Percentiles rank a stretch among this genome's conserved stretches.
Evolutionary conservation across 1,139 yeast species (phyloP).

Genomic region (Taphrina populina): DNA sequence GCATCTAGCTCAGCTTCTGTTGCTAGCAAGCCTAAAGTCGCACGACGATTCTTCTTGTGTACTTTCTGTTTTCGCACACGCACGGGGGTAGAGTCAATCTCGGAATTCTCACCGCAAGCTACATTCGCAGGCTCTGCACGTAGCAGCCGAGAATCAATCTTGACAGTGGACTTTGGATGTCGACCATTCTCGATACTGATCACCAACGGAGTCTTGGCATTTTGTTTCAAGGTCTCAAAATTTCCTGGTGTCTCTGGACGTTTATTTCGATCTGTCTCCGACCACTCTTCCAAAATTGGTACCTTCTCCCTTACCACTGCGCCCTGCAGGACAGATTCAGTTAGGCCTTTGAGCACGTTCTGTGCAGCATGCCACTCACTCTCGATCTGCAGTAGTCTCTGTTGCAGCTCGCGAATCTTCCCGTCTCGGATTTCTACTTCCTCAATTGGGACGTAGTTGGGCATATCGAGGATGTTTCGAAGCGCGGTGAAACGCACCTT

Average conservation of each 20-base stretch:
- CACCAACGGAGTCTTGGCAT: conserved; percentile 30
- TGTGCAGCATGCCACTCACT: conserved; percentile 30
- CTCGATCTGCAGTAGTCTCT: conserved; percentile 8
- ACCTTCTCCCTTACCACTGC: neutral
- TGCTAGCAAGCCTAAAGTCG: conserved; percentile 18
- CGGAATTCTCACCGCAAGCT: neutral
- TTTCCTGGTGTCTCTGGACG: conserved; percentile 1
- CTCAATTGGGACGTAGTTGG: conserved; percentile 27
- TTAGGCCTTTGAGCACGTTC: conserved; percentile 26
- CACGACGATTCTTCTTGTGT: conserved; percentile 22
- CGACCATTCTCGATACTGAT: conserved; percentile 23
- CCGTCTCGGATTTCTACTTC: conserved; percentile 26
- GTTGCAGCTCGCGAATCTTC: conserved; percentile 11
- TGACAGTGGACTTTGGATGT: conserved; percentile 22
- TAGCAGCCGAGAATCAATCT: conserved; percentile 21
- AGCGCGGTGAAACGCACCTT: conserved; percentile 26
- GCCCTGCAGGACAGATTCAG: conserved; percentile 19
- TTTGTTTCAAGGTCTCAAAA: neutral
- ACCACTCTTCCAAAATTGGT: neutral
- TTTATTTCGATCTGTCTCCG: conserved; percentile 4
- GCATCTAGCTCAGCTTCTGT: conserved; percentile 16
- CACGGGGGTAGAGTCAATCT: conserved; percentile 21
- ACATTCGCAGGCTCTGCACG: neutral
- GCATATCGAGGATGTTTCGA: conserved; percentile 30
- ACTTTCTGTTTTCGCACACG: conserved; percentile 17